Evolutionary conservation across 2,329 filamentous ascomycete genomes (phyloP), one percentile per base, ranked within the genome.

Genomic region (Calonectria honghensis): DNA sequence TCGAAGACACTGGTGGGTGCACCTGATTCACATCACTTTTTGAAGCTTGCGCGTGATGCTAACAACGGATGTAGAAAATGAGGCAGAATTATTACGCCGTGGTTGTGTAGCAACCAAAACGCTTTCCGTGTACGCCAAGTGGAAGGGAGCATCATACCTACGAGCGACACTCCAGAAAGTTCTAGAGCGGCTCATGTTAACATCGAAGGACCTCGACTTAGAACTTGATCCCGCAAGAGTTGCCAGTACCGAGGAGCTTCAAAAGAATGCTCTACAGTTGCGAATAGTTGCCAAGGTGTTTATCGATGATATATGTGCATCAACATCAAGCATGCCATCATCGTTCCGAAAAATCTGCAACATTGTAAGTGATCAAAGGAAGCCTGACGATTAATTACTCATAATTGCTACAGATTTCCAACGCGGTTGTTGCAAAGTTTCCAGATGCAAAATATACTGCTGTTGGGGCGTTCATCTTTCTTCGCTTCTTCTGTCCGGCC

Each of bases 91-190:
- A 29, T 84, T 94, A 14, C 89, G 93, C n/a, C 88, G 92, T 65
- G 93, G 93, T 39, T 94, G 92, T 77, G 92, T 94, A 1, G 91
- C 92, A n/a, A 94, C 93, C 2, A 94, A 94, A 81, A 93, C 94
- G 89, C 87, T 94, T 3, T 93, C 93, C 0, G 88, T 94, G 10
- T 94, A 93, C 78, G 92, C 92, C 6, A 94, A 93, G 80, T 94
- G 93, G 93, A 94, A 94, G 83, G 93, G 93, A 16, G 86, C 89
- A 20, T 83, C 87, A 5, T 94, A 94, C 80, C 87, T 94, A 45
- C 91, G 90, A 77, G 86, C 87, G 18, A 94, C 93, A 1, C 85
- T 94, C 13, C 91, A 93, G 77, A 93, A 93, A 79, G 91, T 94
- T 3, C 84, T 94, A 2, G 92, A 94, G 81, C 87, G 92, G 65